A percentile compares a stretch with the other conserved stretches of the same genome.
phyloP scores from a whole-genome alignment of 2,329 filamentous ascomycete species.

The Stemphylium vesicarium region DNA sequence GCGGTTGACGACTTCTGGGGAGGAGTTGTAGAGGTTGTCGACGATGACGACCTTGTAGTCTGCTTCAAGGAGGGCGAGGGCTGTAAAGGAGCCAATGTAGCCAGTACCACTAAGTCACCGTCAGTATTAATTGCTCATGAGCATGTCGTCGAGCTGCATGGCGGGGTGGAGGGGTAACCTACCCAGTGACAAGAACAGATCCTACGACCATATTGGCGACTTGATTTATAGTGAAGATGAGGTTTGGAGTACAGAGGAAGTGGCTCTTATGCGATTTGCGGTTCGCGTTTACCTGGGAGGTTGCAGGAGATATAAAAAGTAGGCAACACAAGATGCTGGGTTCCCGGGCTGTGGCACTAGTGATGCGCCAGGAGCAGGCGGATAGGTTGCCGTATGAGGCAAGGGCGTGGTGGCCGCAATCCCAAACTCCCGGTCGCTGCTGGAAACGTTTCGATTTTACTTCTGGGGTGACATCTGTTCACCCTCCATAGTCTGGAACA shows the following conservation, averaged over 20 bases:
- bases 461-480: not conserved
- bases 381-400: conserved; percentile 25
- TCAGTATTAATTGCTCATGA: conserved; percentile 13
- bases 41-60: conserved; percentile 96
- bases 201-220: conserved; percentile 71
- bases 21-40: conserved; percentile 98
- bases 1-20: conserved; percentile 86
- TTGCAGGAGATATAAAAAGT: conserved; percentile 27
- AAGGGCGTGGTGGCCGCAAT: not conserved
- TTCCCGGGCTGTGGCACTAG: conserved; percentile 21
- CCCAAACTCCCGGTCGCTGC: not conserved
- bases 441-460: not conserved
- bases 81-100: conserved; percentile 98
- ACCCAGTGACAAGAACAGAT: conserved; percentile 93
- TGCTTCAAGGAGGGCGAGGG: conserved; percentile 87
- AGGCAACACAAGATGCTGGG: conserved; percentile 21
- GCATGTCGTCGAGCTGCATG: conserved; percentile 9
- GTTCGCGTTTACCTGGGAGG: conserved; percentile 13
- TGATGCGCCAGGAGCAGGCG: conserved; percentile 15
- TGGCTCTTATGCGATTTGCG: conserved; percentile 1
- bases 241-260: not conserved
- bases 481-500: not conserved
- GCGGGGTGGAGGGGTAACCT: conserved; percentile 51
- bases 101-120: conserved; percentile 77
- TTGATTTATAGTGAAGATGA: not conserved